Conservation (phyloP, 352 stramenopile genomes). For the Phytophthora vignae region DNA sequence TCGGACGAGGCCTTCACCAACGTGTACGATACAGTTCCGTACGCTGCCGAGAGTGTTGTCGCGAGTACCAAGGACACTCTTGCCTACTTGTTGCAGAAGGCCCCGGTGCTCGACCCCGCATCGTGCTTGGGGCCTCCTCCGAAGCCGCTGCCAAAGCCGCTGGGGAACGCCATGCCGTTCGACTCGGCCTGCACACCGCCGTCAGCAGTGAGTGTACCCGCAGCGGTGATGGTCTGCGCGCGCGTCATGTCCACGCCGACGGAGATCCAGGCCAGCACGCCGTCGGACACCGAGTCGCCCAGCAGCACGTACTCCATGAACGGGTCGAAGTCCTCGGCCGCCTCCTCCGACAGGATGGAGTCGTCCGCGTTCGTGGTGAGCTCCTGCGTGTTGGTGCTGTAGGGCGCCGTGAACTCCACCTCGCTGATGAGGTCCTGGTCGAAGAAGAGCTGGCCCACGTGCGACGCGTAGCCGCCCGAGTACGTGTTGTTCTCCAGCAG, state of each 20-base stretch:
- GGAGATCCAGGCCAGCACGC: slow-evolving; percentile 47
- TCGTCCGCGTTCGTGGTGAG: slow-evolving; percentile 38
- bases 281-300: slow-evolving; percentile 38
- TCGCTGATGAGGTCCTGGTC: slow-evolving; percentile 40
- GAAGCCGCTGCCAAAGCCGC: slow-evolving; percentile 3
- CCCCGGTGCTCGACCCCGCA: too few species aligned
- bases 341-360: slow-evolving; percentile 36
- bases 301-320: slow-evolving; percentile 47
- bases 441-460: slow-evolving; percentile 35
- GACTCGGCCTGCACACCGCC: slow-evolving; percentile 25
- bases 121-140: too few species aligned
- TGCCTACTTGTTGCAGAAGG: too few species aligned
- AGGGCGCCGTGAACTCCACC: slow-evolving; percentile 24
- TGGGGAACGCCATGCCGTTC: not conserved
- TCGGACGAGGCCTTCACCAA: too few species aligned
- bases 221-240: slow-evolving; percentile 25
- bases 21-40: too few species aligned
- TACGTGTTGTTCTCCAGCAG: slow-evolving; percentile 21
- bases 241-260: slow-evolving; percentile 41
- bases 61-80: too few species aligned
- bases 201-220: slow-evolving; percentile 23
- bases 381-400: slow-evolving; percentile 39
- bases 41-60: too few species aligned
- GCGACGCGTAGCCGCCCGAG: slow-evolving; percentile 20
- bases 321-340: slow-evolving; percentile 38